Conservation (phyloP, 208 protist genomes). For the Acanthamoeba divionensis region DNA sequence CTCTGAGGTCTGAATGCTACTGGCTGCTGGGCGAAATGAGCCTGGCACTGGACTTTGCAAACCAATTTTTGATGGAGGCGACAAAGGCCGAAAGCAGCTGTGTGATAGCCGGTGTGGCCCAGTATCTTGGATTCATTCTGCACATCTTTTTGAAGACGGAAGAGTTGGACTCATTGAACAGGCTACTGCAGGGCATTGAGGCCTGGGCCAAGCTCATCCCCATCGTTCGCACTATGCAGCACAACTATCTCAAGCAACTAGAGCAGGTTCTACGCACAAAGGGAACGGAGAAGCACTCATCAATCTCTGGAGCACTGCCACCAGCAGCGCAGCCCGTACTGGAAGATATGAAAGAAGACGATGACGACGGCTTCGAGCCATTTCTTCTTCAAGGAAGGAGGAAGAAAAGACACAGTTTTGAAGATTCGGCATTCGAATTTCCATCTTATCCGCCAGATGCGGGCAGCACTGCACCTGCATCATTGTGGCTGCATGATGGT, state of each 20-base stretch:
- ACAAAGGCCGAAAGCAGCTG: constrained; percentile 1
- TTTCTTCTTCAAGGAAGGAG: too few species aligned
- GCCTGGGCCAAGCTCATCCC: constrained; percentile 14
- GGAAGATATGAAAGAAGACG: too few species aligned
- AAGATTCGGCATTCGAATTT: too few species aligned
- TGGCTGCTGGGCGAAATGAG: constrained; percentile 13
- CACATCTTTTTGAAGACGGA: constrained; percentile 31
- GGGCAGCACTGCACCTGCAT: too few species aligned
- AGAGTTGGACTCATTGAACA: constrained; percentile 17
- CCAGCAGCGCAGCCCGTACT: too few species aligned
- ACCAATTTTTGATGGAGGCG: background rate
- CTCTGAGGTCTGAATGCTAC: background rate
- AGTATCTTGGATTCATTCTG: background rate
- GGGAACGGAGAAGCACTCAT: too few species aligned
- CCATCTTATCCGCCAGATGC: too few species aligned
- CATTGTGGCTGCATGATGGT: too few species aligned
- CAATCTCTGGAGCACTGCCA: too few species aligned
- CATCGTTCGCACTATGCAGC: constrained; percentile 33
- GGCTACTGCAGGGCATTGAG: constrained; percentile 24
- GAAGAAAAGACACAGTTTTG: too few species aligned
- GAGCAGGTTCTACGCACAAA: constrained; percentile 30
- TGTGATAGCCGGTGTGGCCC: background rate
- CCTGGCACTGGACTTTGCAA: constrained; percentile 3
- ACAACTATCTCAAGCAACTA: constrained; percentile 35
- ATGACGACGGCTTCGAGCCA: too few species aligned